These are phyloP conservation scores for Phytophthora fragariae DNA, from an alignment of 352 stramenopile species.

Conservation along the genomic window DNA sequence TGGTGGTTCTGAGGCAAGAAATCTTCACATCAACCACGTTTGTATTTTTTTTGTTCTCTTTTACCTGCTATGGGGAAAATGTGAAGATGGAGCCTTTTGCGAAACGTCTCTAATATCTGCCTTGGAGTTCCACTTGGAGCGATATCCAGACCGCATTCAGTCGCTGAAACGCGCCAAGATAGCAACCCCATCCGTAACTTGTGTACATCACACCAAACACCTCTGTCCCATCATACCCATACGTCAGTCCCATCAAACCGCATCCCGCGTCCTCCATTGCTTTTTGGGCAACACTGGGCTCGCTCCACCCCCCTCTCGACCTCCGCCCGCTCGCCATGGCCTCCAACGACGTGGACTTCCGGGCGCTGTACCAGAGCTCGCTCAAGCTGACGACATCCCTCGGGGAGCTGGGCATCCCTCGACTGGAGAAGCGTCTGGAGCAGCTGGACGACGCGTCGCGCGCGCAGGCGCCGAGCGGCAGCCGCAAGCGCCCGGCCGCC, in stretches of 20 bases:
- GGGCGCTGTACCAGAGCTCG: slow-evolving; percentile 88
- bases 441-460: slow-evolving; percentile 81
- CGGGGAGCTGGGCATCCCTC: slow-evolving; percentile 77
- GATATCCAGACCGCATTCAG: no score
- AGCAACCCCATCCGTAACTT: not conserved
- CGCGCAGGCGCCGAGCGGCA: slow-evolving; percentile 30
- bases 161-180: no score
- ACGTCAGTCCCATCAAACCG: slow-evolving; percentile 1
- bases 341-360: slow-evolving; percentile 80
- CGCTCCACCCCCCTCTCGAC: slow-evolving; percentile 4
- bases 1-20: no score
- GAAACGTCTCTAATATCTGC: no score
- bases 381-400: slow-evolving; percentile 86
- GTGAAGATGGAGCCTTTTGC: no score
- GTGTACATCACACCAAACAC: slow-evolving; percentile 14
- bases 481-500: slow-evolving; percentile 63
- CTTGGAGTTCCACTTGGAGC: no score
- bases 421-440: slow-evolving; percentile 81
- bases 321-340: slow-evolving; percentile 34
- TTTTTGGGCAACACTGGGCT: slow-evolving; percentile 13
- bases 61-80: no score
- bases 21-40: no score
- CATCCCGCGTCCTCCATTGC: slow-evolving; percentile 31
- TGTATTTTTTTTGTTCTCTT: no score
- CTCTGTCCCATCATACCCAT: slow-evolving; percentile 1